Evolutionary conservation across 257 asterid species (phyloP), one percentile per base, ranked within the genome.

Genomic region (Coffea canephora): DNA sequence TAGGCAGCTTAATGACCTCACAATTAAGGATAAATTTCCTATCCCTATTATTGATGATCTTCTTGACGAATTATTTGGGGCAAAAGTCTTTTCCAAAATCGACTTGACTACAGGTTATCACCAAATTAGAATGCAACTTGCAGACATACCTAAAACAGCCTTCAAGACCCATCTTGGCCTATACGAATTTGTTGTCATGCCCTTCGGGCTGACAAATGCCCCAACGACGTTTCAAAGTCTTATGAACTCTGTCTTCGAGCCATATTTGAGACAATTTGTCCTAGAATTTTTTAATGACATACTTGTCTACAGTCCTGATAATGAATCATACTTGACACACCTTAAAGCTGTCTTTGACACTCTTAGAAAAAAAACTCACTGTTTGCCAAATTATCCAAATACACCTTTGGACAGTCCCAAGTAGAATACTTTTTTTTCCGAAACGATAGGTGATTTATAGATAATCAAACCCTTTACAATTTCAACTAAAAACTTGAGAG

Each of bases 1-100:
- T 4, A 39, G 43, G 4, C 43, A 39, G 43, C 43, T 74, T 5
- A 41, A 6, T 54, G 46, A 27, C 6, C 12, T 52, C 3, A 74
- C 78, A 0, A 54, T 74, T 0, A 54, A 54, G 3, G 78, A 54
- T 13, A 52, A n/a, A 10, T 74, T n/a, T 34, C 69, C 50, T 6
- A 74, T 74, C 36, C 69, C 78, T 7, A 74, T 55, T 7, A 55
- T 54, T 4, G 68, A 74, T 54, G 78, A 74, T 0, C 49, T 74
- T 3, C 6, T 74, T 1, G 78, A 74, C 57, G 78, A 52, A 34
- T 6, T 74, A 18, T 15, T 16, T 0, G 8, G 46, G 0, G 48
- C 52, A 1, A 15, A 8, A 3, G 2, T 54, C 0, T 74, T 74
- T 18, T 2, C 50, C 1, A 55, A 54, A 74, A 11, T 74, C 0